Base-by-base conservation (phyloP, 2,329 filamentous ascomycete genomes). In the Fusarium odoratissimum region DNA sequence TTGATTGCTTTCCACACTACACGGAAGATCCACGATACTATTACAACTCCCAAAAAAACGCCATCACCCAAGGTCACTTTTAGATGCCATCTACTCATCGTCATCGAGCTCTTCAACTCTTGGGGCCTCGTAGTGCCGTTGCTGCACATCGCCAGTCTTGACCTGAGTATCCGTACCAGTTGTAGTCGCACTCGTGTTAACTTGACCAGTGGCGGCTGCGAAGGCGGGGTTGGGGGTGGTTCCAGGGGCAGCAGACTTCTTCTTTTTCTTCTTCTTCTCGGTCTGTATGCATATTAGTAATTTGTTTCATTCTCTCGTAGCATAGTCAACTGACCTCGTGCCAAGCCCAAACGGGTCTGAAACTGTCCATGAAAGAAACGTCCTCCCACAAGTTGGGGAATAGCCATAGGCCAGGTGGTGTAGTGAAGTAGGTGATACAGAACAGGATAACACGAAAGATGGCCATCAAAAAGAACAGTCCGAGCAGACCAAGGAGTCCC, bases 311-410 rank as follows among this genome's bases (percentile, higher is more conserved):
- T 19, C 14, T 19, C 37, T 14, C 49, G 19, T 30, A 64, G 8
- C 7, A 13, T 16, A 19, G 31, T 63, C 8, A 54, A 83, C 89
- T 82, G 80, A 97, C 94, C 90, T 97, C 95, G 82, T 99, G 96
- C 96, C 96, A 99, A 67, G 94, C 96, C 95, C 96, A 99, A 10
- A 97, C 84, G 25, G 96, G 96, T 79, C 92, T 92, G 88, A 99
- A 99, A 79, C 93, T 97, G 81, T 99, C 96, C 83, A 99, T 92
- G 85, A 99, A 98, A 12, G 95, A 97, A 33, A 99, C 96, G 80
- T 99, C 96, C 82, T 99, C 96, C 86, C 98, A 99, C 25, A 99
- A 85, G 80, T 99, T 99, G 54, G 96, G 96, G 84, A 95, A 99
- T 48, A 99, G 88, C 96, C 96, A 99, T n/a, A 99, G 87, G 77